A percentile compares a stretch with the other conserved stretches of the same genome.
Evolutionary conservation across 1,284 basidiomycete species (phyloP).

Genomic region (Trichosporon sp.): DNA sequence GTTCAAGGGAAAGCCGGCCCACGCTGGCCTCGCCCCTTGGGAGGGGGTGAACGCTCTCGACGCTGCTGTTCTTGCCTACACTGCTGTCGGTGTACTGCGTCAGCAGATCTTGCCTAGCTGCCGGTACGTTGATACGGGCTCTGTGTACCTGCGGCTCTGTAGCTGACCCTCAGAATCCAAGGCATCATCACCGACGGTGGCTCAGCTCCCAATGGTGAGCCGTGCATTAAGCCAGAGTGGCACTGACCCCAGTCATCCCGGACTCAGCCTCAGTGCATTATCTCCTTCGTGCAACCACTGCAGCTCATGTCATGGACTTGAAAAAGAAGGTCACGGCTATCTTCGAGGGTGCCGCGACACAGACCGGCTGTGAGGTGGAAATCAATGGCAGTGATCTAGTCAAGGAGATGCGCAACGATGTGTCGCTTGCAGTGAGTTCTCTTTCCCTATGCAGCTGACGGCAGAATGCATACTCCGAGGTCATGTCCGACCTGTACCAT

Average conservation of each 20-base stretch:
- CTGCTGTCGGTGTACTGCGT: constrained; percentile 47
- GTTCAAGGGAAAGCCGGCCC: constrained; percentile 23
- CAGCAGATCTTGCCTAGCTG: constrained; percentile 39
- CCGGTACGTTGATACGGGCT: neutral
- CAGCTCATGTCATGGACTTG: constrained; percentile 56
- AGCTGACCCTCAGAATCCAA: constrained; percentile 52
- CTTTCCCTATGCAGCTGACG: neutral
- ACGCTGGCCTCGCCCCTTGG: constrained; percentile 20
- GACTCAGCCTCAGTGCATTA: constrained; percentile 19
- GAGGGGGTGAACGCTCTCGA: constrained; percentile 52
- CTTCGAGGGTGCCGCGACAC: constrained; percentile 56
- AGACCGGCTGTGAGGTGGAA: constrained; percentile 38
- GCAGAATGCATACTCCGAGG: neutral
- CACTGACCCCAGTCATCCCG: constrained; percentile 54
- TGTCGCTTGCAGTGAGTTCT: constrained; percentile 14
- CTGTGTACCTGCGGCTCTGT: neutral
- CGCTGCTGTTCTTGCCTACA: constrained; percentile 51
- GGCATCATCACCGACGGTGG: constrained; percentile 63
- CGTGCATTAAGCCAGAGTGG: constrained; percentile 20
- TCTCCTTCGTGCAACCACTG: constrained; percentile 50
- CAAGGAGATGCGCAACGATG: constrained; percentile 10
- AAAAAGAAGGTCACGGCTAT: constrained; percentile 58
- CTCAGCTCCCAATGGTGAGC: constrained; percentile 38
- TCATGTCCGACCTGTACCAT: neutral
- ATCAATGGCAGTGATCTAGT: constrained; percentile 27